phyloP scores from a whole-genome alignment of 768 basidiomycete genomes.

The Boletus subcaerulescens region DNA sequence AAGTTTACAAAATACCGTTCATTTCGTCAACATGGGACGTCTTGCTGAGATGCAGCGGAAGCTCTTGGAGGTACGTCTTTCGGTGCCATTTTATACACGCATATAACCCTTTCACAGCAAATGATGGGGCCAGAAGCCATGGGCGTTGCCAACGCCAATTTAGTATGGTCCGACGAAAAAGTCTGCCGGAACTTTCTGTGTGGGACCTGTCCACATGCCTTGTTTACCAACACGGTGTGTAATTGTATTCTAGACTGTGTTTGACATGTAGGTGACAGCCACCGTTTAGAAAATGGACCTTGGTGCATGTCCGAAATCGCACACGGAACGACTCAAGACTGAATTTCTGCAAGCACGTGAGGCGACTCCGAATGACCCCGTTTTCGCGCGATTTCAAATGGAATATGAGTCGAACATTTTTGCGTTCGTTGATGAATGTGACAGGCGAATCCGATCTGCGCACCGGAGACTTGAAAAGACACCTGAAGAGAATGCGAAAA shows the following conservation, averaged over 20 bases:
- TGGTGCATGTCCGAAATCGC: constrained; percentile 94
- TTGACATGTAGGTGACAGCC: neutral
- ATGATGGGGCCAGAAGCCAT: constrained; percentile 99
- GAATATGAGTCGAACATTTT: constrained; percentile 97
- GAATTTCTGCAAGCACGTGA: constrained; percentile 83
- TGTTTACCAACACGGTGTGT: constrained; percentile 96
- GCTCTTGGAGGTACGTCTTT: constrained; percentile 66
- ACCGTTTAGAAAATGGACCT: constrained; percentile 90
- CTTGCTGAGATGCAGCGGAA: constrained; percentile 98
- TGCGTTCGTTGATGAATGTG: constrained; percentile 96
- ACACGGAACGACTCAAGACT: constrained; percentile 89
- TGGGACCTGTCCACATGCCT: constrained; percentile 95
- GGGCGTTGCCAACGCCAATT: constrained; percentile 91
- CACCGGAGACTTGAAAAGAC: constrained; percentile 98
- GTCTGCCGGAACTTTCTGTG: constrained; percentile 98
- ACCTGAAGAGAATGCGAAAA: constrained; percentile 99
- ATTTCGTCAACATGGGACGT: constrained; percentile 69
- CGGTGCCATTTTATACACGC: constrained; percentile 4
- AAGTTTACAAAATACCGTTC: constrained; percentile 2
- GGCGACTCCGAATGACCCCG: constrained; percentile 71
- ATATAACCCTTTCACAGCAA: constrained; percentile 57
- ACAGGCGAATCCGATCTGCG: constrained; percentile 89
- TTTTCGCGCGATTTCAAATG: constrained; percentile 84
- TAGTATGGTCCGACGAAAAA: constrained; percentile 94
- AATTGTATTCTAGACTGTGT: neutral